Evolutionary conservation across 371 early-diverging fungal species (phyloP), one percentile per base, ranked within the genome.

Genomic region (Phascolomyces articulosus): DNA sequence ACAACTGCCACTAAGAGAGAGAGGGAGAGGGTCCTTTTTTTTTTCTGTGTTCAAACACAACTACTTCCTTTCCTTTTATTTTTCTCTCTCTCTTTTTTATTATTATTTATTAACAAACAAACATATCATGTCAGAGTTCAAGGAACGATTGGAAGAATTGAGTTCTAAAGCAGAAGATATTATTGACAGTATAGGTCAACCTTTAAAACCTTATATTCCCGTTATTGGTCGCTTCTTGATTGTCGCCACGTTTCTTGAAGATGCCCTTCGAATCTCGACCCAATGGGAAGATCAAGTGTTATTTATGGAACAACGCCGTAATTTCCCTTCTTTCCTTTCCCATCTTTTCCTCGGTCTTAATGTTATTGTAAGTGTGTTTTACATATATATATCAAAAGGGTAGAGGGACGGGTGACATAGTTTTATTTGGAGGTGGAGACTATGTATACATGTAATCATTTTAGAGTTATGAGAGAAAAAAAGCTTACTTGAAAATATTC

Each of bases 171-270:
- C 66, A 31, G 71, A 70, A 44, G 71, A 70, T 49, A 56, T 66
- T 60, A 38, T 96, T 55, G 93, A 93, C 65, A 74, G 69, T 62
- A 56, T 93, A 53, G 84, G 90, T 40, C 77, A 80, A 40, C 95
- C 94, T 20, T 68, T 96, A 58, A 96, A 94, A 83, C 95, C 96
- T 28, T 90, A 90, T 69, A 82, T 96, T 38, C 95, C 97, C 7
- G 85, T 79, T 64, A 87, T 96, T 28, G 93, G 92, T 23, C 91
- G 96, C 10, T 91, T 94, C 72, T 84, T 97, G 31, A 85, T 97
- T 21, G 96, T 97, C 31, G 95, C 92, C 27, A 97, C 97, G 16
- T 97, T 96, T 79, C 80, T 93, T 58, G 97, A 96, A 72, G 97
- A 96, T 75, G 86, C 96, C 6, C 67, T 95, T 44, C 87, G 97